These are phyloP conservation scores for Larix sibirica DNA, from an alignment of 83 land plant species.

Conservation along the genomic window DNA sequence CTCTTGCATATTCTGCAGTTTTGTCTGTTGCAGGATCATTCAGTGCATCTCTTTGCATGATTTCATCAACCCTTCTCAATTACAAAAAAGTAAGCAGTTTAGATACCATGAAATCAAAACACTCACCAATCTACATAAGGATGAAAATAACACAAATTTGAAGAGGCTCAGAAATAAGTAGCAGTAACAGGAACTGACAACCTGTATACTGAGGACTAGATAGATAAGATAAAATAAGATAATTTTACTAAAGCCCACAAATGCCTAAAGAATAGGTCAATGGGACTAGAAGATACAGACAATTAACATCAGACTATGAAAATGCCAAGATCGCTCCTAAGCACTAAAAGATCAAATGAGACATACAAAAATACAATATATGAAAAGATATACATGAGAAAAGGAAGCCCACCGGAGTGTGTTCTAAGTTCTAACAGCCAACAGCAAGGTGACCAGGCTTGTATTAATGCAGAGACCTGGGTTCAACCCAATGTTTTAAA, in stretches of 20 bases:
- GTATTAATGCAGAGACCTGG: too few species aligned
- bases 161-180: not conserved
- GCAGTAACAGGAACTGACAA: not conserved
- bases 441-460: too few species aligned
- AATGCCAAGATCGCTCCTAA: too few species aligned
- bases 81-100: not conserved
- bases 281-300: not conserved
- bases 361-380: too few species aligned
- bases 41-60: conserved; percentile 76
- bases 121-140: not conserved
- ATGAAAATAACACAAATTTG: not conserved
- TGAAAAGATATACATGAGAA: too few species aligned
- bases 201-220: not conserved
- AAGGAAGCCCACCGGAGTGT: too few species aligned
- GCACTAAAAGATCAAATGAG: too few species aligned
- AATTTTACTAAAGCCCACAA: not conserved
- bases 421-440: too few species aligned
- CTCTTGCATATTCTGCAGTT: conserved; percentile 53
- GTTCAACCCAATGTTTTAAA: too few species aligned
- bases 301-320: too few species aligned
- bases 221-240: not conserved
- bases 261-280: not conserved
- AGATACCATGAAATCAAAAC: not conserved
- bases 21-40: conserved; percentile 64
- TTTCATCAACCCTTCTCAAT: conserved; percentile 75